Evolutionary conservation across 441 rosid genomes (phyloP), one percentile per base, ranked within the genome.

Genomic region (Flueggea neowawraea): DNA sequence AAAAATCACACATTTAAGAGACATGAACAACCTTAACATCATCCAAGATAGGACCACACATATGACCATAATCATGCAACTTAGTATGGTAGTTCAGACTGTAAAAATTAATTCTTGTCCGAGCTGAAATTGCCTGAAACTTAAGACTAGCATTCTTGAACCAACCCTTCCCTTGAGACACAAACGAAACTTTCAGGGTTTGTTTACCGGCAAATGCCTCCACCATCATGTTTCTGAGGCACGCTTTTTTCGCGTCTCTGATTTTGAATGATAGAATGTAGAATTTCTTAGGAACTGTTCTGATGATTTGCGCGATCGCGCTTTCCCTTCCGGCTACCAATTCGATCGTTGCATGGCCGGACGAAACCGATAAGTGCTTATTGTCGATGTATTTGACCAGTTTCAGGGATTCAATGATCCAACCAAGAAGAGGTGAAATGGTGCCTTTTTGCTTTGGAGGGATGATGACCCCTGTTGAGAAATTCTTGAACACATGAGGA

Each of bases 41-140:
- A 49, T 94, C 97, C 63, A 90, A 75, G 55, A 90, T 93, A 12
- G 98, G 98, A 49, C 98, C 97, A 14, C 97, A 94, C 44, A 94
- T 65, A 0, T 90, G 88, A 75, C 93, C 90, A 85, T 70, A 82
- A 70, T 87, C 97, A 57, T 87, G 77, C 0, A 73, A 74, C 78
- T 90, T 86, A 0, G 93, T 89, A 57, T 90, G 90, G 69, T 94
- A 94, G 69, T 88, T 84, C 54, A 86, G 72, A 31, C 97, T 94
- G 50, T 79, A 94, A 80, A 94, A 94, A 10, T 96, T 96, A 2
- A 94, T 72, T n/a, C 97, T 76, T 0, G 96, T 84, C 67, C 91
- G 79, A 32, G 73, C 81, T 1, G 91, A 85, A 66, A 76, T 75
- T 0, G 99, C 78, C 0, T 84, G 82, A 80, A 94, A 90, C 69